Percentiles rank a stretch among this genome's conserved stretches.
Evolutionary conservation across 371 early-diverging fungal species (phyloP).

Genomic region (Mortierella sp.): DNA sequence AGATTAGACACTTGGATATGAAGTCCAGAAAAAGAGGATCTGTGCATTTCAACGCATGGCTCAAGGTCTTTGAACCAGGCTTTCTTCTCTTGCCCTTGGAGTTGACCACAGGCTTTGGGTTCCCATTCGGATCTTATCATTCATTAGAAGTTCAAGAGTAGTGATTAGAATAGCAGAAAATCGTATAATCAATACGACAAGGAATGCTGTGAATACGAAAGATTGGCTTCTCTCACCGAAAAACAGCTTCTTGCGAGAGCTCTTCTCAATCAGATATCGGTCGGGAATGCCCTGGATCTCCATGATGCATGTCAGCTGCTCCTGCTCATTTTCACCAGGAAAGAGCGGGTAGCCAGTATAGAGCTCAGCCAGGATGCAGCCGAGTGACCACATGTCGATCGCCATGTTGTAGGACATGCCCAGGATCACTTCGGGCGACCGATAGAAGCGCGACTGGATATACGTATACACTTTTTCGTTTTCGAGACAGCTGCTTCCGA

Average conservation of each 20-base stretch:
- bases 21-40: conserved; percentile 89
- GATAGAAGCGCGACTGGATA: conserved; percentile 97
- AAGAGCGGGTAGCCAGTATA: conserved; percentile 93
- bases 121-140: conserved; percentile 70
- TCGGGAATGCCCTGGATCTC: conserved; percentile 90
- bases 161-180: conserved; percentile 5
- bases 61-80: conserved; percentile 80
- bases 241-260: conserved; percentile 85
- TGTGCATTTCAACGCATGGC: conserved; percentile 74
- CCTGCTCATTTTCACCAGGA: conserved; percentile 96
- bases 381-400: conserved; percentile 99
- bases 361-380: conserved; percentile 98
- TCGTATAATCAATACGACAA: no score
- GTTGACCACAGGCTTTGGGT: conserved; percentile 80
- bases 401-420: conserved; percentile 90
- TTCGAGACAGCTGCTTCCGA: conserved; percentile 94
- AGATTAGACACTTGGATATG: conserved; percentile 82
- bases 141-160: conserved; percentile 3
- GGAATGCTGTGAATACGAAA: no score
- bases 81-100: conserved; percentile 90
- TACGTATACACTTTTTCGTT: conserved; percentile 94
- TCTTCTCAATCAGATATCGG: conserved; percentile 77
- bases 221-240: conserved; percentile 68
- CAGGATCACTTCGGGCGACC: conserved; percentile 97
- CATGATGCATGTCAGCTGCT: conserved; percentile 95